phyloP scores from a whole-genome alignment of 352 stramenopile species.

The Blastocystis sp. region DNA sequence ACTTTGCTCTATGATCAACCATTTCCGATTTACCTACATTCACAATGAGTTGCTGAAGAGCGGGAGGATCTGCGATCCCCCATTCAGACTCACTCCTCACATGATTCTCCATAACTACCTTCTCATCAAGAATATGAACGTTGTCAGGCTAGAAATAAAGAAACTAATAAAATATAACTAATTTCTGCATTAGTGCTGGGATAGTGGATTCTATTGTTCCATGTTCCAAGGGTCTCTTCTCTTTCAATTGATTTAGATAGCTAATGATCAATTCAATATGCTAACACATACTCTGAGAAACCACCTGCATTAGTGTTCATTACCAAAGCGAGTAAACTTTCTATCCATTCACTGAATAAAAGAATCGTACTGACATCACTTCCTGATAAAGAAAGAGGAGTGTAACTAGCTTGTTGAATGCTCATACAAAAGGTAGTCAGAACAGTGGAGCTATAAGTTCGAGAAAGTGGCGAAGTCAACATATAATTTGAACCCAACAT shows the following conservation, averaged over 20 bases:
- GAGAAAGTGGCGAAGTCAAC: background rate
- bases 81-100: slow-evolving; percentile 21
- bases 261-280: background rate
- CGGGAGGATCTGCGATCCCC: slow-evolving; percentile 17
- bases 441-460: background rate
- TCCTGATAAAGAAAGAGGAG: background rate
- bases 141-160: slow-evolving; percentile 4
- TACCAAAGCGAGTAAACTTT: background rate
- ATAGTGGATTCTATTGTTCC: background rate
- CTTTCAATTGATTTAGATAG: slow-evolving; percentile 58
- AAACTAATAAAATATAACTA: background rate
- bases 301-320: slow-evolving; percentile 31
- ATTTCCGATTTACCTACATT: background rate
- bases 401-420: slow-evolving; percentile 5
- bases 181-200: background rate
- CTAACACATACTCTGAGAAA: background rate
- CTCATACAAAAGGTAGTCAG: background rate
- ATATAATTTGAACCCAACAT: slow-evolving; percentile 41
- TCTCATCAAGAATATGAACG: slow-evolving; percentile 17
- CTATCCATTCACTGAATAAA: background rate
- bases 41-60: slow-evolving; percentile 37
- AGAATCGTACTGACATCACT: background rate
- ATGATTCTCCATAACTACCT: background rate
- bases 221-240: slow-evolving; percentile 17
- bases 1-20: background rate